A percentile compares a stretch with the other conserved stretches of the same genome.
Conservation (phyloP, 1,284 basidiomycete genomes). For the Farysia itapuensis region DNA sequence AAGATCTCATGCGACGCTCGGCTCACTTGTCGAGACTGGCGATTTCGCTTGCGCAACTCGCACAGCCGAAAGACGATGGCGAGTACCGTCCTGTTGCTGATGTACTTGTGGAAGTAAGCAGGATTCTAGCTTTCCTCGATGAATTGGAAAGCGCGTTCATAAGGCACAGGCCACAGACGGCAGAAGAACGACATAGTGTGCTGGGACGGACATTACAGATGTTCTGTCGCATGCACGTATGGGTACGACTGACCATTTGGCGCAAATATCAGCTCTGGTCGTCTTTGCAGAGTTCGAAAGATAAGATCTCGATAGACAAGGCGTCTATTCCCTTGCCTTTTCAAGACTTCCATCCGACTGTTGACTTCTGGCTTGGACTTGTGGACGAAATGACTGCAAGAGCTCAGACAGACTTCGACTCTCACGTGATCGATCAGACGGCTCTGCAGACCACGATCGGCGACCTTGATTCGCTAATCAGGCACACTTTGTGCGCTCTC, state of each 20-base stretch:
- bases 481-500: conserved; percentile 11
- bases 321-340: conserved; percentile 1
- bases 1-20: conserved; percentile 31
- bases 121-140: conserved; percentile 11
- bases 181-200: conserved; percentile 18
- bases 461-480: conserved; percentile 20
- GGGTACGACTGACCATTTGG: conserved; percentile 36
- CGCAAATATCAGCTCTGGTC: conserved; percentile 31
- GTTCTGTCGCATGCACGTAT: conserved; percentile 39
- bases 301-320: neutral
- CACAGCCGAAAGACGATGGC: conserved; percentile 11
- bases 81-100: conserved; percentile 3
- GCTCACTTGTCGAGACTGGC: conserved; percentile 20
- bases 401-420: conserved; percentile 25
- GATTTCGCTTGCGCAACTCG: conserved; percentile 12
- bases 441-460: conserved; percentile 5
- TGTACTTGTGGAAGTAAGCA: conserved; percentile 9
- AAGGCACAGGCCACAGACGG: conserved; percentile 20
- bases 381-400: conserved; percentile 12
- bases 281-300: neutral
- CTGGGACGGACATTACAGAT: conserved; percentile 35
- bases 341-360: conserved; percentile 20
- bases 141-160: conserved; percentile 18
- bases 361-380: conserved; percentile 27
- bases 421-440: conserved; percentile 12